These are phyloP conservation scores for Lactifluus hygrophoroides DNA, from an alignment of 768 basidiomycete genomes.

Conservation along the genomic window DNA sequence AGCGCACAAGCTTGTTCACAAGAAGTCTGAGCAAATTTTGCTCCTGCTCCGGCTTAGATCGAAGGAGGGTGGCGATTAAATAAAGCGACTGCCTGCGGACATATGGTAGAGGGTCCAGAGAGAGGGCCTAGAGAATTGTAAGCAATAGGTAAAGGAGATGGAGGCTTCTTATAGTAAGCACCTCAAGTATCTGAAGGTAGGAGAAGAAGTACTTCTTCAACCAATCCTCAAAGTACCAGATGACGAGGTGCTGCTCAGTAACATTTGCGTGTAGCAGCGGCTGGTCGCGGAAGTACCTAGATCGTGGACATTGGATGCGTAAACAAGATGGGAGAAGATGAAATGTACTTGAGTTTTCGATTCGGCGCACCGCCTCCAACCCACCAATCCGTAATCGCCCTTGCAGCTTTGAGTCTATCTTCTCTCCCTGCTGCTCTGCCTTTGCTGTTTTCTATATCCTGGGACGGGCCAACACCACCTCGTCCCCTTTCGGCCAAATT, in stretches of 20 bases:
- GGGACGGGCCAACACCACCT: slow-evolving; percentile 46
- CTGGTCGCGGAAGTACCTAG: slow-evolving; percentile 88
- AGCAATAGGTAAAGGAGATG: neutral
- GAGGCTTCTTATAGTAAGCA: slow-evolving; percentile 27
- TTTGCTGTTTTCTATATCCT: slow-evolving; percentile 13
- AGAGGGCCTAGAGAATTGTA: slow-evolving; percentile 45
- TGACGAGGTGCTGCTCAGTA: slow-evolving; percentile 62
- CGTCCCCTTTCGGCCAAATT: slow-evolving; percentile 69
- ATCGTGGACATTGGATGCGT: neutral
- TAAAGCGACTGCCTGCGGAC: slow-evolving; percentile 18
- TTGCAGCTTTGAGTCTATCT: slow-evolving; percentile 81
- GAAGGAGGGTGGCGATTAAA: slow-evolving; percentile 70
- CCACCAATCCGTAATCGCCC: slow-evolving; percentile 97
- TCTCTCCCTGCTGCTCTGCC: slow-evolving; percentile 49
- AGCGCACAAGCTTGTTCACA: slow-evolving; percentile 83
- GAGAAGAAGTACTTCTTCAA: slow-evolving; percentile 95
- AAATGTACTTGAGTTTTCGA: slow-evolving; percentile 73
- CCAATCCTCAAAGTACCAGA: slow-evolving; percentile 97
- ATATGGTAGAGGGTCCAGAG: slow-evolving; percentile 47
- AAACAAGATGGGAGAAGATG: neutral
- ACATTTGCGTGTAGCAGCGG: slow-evolving; percentile 53
- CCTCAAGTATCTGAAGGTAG: slow-evolving; percentile 85
- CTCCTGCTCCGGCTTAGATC: slow-evolving; percentile 92
- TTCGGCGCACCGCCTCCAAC: slow-evolving; percentile 85
- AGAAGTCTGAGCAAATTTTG: slow-evolving; percentile 89